These are phyloP conservation scores for Agrocybe chaxingu DNA, from an alignment of 768 basidiomycete species.

Conservation along the genomic window DNA sequence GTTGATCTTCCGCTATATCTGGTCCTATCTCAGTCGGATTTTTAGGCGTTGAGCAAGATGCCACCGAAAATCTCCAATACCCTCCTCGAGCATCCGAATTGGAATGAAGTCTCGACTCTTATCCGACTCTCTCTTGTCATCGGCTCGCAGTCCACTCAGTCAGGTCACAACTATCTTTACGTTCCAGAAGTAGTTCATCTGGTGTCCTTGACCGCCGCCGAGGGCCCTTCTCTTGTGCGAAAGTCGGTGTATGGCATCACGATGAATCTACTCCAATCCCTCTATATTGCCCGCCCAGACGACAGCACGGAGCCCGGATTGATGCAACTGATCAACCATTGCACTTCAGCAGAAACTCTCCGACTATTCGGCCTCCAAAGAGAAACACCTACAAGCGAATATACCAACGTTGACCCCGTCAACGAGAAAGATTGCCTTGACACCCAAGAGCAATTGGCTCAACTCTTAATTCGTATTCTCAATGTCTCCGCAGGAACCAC, in stretches of 20 bases:
- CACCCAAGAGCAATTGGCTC: conserved; percentile 60
- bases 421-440: conserved; percentile 60
- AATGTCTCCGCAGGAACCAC: conserved; percentile 62
- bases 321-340: conserved; percentile 59
- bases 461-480: conserved; percentile 60
- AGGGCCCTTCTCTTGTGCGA: conserved; percentile 71
- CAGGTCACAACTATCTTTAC: conserved; percentile 69
- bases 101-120: conserved; percentile 80
- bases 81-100: conserved; percentile 68
- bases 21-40: neutral
- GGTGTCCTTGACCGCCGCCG: conserved; percentile 72
- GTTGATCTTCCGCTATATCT: neutral
- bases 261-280: conserved; percentile 77
- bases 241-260: conserved; percentile 80
- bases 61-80: conserved; percentile 59
- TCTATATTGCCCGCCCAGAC: conserved; percentile 59
- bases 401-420: conserved; percentile 49
- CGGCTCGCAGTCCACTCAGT: conserved; percentile 61
- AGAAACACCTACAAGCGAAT: conserved; percentile 66
- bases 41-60: conserved; percentile 70
- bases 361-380: conserved; percentile 72
- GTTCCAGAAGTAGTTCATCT: conserved; percentile 83
- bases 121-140: conserved; percentile 73
- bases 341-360: conserved; percentile 52
- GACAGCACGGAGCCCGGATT: conserved; percentile 62